Percentiles rank a stretch among this genome's conserved stretches.
Evolutionary conservation across 2,329 filamentous ascomycete species (phyloP).

Genomic region (Reticulascus tulasneorum): DNA sequence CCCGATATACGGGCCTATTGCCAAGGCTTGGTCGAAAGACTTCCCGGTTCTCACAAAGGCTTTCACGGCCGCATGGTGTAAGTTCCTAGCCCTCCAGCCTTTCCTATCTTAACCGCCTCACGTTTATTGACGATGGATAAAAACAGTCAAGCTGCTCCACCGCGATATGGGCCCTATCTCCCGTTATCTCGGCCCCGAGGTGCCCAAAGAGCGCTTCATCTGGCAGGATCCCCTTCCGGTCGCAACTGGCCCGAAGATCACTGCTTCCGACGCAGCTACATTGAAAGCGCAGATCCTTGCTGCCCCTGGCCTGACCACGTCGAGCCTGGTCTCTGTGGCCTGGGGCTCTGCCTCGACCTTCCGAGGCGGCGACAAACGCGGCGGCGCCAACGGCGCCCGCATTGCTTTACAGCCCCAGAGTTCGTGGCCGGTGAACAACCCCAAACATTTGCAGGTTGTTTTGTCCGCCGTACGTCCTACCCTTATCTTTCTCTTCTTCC

Average conservation of each 20-base stretch:
- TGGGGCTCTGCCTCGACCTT: conserved; percentile 70
- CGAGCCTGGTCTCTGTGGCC: conserved; percentile 61
- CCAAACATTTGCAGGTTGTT: conserved; percentile 58
- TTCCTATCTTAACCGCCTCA: too few species aligned
- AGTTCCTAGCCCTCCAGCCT: too few species aligned
- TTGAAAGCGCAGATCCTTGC: conserved; percentile 67
- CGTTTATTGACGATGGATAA: too few species aligned
- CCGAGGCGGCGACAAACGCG: conserved; percentile 75
- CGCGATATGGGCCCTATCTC: conserved; percentile 71
- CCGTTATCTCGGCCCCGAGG: conserved; percentile 71
- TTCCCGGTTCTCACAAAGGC: conserved; percentile 65
- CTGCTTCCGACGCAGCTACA: conserved; percentile 57
- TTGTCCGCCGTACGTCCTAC: conserved; percentile 51
- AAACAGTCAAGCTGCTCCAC: conserved; percentile 79
- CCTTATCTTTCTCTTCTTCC: too few species aligned
- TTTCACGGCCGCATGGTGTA: conserved; percentile 74
- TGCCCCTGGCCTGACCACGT: conserved; percentile 52
- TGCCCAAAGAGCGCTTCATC: conserved; percentile 63
- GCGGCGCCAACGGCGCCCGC: conserved; percentile 75
- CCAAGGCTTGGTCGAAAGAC: conserved; percentile 64
- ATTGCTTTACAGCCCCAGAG: conserved; percentile 71
- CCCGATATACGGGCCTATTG: conserved; percentile 71
- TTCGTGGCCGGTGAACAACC: conserved; percentile 73
- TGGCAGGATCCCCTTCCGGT: conserved; percentile 74
- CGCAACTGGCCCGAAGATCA: conserved; percentile 52